These are phyloP conservation scores for Trichosporon sp. DNA, from an alignment of 1,284 basidiomycete genomes.

Conservation along the genomic window DNA sequence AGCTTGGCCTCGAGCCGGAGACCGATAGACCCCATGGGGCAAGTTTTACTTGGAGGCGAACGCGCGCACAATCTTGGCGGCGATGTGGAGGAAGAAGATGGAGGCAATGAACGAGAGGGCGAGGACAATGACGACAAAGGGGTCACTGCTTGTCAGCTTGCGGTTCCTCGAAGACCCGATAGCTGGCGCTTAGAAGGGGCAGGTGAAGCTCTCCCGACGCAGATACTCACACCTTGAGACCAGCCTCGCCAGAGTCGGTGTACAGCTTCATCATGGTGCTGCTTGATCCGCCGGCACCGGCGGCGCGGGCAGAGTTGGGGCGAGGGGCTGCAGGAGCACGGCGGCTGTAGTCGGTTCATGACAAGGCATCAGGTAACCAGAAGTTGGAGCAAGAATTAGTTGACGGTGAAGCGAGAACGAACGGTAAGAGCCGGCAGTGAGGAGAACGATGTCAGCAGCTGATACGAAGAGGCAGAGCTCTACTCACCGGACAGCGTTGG, in stretches of 20 bases:
- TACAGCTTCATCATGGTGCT: conserved; percentile 98
- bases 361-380: neutral
- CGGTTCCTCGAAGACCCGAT: no score
- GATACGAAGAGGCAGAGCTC: neutral
- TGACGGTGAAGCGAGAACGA: neutral
- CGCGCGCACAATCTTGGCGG: conserved; percentile 85
- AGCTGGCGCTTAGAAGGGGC: no score
- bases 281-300: conserved; percentile 90
- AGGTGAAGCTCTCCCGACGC: no score
- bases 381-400: neutral
- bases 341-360: conserved; percentile 55
- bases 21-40: neutral
- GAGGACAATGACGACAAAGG: conserved; percentile 93
- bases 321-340: conserved; percentile 68
- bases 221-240: conserved; percentile 78
- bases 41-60: conserved; percentile 68
- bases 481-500: conserved; percentile 45
- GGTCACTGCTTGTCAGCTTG: conserved; percentile 60
- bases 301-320: conserved; percentile 84
- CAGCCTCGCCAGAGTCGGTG: conserved; percentile 89
- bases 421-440: no score
- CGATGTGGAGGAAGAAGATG: conserved; percentile 98
- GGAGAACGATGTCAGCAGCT: neutral
- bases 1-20: neutral
- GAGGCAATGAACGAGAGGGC: conserved; percentile 97